Conservation (phyloP, 495 filamentous ascomycete genomes). For the Hypomontagnella submonticulosa region DNA sequence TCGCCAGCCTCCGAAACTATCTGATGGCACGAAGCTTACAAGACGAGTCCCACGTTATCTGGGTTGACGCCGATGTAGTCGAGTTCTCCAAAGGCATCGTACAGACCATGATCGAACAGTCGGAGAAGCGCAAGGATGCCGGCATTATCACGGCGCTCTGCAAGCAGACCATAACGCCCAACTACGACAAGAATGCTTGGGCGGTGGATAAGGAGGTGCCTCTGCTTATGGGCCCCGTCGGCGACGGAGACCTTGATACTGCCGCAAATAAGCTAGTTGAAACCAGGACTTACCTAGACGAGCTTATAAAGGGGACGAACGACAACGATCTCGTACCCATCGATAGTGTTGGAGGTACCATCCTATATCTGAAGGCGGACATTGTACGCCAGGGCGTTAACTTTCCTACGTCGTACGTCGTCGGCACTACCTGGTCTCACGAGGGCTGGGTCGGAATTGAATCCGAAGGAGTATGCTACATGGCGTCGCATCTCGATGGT, state of each 20-base stretch:
- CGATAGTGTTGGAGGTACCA: slow-evolving; percentile 39
- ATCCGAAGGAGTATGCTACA: slow-evolving; percentile 35
- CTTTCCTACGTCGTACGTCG: slow-evolving; percentile 35
- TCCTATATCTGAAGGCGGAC: slow-evolving; percentile 32
- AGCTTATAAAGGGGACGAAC: slow-evolving; percentile 35
- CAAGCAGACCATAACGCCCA: slow-evolving; percentile 32
- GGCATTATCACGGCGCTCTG: slow-evolving; percentile 41
- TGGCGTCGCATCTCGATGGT: slow-evolving; percentile 35
- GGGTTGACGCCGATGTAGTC: slow-evolving; percentile 42
- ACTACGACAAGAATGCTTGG: slow-evolving; percentile 45
- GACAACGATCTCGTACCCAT: slow-evolving; percentile 38
- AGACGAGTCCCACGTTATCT: slow-evolving; percentile 39
- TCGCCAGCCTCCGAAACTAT: slow-evolving; percentile 39
- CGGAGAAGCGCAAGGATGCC: slow-evolving; percentile 22
- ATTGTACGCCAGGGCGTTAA: slow-evolving; percentile 38
- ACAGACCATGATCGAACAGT: slow-evolving; percentile 38
- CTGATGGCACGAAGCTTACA: slow-evolving; percentile 38
- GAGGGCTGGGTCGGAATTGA: slow-evolving; percentile 39
- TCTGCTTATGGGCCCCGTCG: slow-evolving; percentile 52
- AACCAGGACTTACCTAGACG: slow-evolving; percentile 29
- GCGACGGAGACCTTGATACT: slow-evolving; percentile 51
- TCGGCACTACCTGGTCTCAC: slow-evolving; percentile 41
- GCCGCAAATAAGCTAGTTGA: slow-evolving; percentile 52
- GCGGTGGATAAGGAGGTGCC: slow-evolving; percentile 36
- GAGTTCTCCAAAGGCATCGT: slow-evolving; percentile 30